phyloP scores from a whole-genome alignment of 495 filamentous ascomycete species.

The Penicilliopsis zonata region DNA sequence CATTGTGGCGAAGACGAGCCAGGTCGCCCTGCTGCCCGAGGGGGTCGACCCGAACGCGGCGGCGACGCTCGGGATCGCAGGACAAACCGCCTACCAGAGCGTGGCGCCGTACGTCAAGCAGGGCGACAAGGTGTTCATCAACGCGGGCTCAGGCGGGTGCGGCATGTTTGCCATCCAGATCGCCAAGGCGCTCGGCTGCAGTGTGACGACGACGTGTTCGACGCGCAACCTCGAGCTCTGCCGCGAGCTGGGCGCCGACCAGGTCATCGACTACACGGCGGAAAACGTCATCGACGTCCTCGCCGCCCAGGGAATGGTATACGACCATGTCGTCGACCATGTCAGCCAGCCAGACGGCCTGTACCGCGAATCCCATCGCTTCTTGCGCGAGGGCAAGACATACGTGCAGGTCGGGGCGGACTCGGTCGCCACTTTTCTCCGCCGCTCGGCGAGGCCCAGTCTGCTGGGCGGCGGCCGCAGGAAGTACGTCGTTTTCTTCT shows the following conservation, averaged over 20 bases:
- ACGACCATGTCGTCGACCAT: constrained; percentile 50
- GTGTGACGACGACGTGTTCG: constrained; percentile 50
- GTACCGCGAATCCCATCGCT: constrained; percentile 44
- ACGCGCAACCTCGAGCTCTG: constrained; percentile 44
- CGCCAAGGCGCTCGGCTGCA: constrained; percentile 51
- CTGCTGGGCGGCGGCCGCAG: constrained; percentile 56
- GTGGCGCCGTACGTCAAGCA: constrained; percentile 40
- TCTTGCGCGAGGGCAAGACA: constrained; percentile 35
- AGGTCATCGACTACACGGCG: constrained; percentile 56
- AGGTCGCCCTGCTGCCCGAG: constrained; percentile 28
- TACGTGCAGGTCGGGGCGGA: constrained; percentile 48
- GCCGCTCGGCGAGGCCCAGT: constrained; percentile 31
- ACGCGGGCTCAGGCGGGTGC: constrained; percentile 53
- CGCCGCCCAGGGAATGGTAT: constrained; percentile 36
- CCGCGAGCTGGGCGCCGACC: constrained; percentile 49
- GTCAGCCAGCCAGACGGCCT: constrained; percentile 37
- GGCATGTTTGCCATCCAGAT: constrained; percentile 54
- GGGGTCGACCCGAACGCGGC: constrained; percentile 39
- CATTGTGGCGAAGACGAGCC: constrained; percentile 12
- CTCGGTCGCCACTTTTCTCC: constrained; percentile 13
- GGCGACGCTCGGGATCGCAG: constrained; percentile 42
- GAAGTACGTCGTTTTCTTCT: constrained; percentile 32
- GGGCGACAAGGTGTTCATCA: constrained; percentile 52
- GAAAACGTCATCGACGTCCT: constrained; percentile 37
- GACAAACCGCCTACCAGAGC: constrained; percentile 45